A percentile compares a stretch with the other conserved stretches of the same genome.
Evolutionary conservation across 352 stramenopile genomes (phyloP).

Genomic region (Phytophthora pseudosyringae): DNA sequence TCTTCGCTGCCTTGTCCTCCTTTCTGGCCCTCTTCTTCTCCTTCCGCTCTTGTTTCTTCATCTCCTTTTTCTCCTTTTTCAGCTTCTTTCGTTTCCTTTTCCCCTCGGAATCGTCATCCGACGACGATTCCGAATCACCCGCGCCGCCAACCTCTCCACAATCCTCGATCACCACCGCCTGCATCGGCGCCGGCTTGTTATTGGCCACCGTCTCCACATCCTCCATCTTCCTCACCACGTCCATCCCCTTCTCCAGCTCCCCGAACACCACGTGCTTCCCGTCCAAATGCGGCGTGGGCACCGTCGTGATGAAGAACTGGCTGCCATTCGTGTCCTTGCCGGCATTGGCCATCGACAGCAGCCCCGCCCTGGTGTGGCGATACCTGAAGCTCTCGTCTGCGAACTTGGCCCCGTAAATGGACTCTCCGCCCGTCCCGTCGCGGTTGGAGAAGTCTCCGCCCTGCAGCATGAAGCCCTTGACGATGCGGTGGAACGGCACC

Average conservation of each 20-base stretch:
- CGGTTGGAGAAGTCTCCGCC: constrained; percentile 78
- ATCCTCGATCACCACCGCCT: constrained; percentile 94
- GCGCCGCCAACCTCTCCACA: constrained; percentile 93
- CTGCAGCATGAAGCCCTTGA: constrained; percentile 90
- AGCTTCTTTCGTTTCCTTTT: constrained; percentile 29
- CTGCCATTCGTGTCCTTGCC: constrained; percentile 78
- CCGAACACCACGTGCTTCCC: constrained; percentile 99
- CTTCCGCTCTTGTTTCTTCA: constrained; percentile 18
- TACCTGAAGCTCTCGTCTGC: constrained; percentile 96
- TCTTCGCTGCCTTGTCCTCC: constrained; percentile 30
- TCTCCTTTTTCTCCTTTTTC: constrained; percentile 35
- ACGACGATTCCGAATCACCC: constrained; percentile 8
- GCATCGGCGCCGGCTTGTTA: constrained; percentile 82
- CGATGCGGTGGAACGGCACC: constrained; percentile 83
- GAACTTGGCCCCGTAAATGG: constrained; percentile 86
- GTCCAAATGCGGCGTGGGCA: constrained; percentile 95
- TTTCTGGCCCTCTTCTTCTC: constrained; percentile 41
- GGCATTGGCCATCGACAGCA: constrained; percentile 96
- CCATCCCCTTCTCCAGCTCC: constrained; percentile 94
- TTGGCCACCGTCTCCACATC: constrained; percentile 76
- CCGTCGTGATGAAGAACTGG: constrained; percentile 89
- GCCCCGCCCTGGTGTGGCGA: constrained; percentile 92
- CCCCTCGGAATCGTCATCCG: background rate
- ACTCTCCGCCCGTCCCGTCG: constrained; percentile 86
- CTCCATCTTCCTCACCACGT: constrained; percentile 92